phyloP scores from a whole-genome alignment of 495 filamentous ascomycete genomes.

The Penicillium maclennaniae region DNA sequence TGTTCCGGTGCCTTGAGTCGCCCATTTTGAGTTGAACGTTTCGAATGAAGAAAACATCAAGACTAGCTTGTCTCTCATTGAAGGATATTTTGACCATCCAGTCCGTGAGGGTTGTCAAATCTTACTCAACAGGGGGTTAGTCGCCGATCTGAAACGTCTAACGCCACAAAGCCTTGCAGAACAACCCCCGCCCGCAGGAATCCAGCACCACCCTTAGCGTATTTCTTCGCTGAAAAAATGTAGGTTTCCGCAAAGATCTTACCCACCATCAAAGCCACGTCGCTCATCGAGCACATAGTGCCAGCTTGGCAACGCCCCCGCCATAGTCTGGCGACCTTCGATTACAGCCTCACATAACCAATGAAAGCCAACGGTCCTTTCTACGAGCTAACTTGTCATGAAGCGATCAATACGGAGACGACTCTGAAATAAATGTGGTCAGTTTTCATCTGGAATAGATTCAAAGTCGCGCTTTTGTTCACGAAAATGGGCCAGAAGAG shows the following conservation, averaged over 20 bases:
- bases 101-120: conserved; percentile 4
- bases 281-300: conserved; percentile 4
- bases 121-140: conserved; percentile 9
- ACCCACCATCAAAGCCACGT: conserved; percentile 7
- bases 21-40: neutral
- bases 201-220: conserved; percentile 2
- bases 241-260: neutral
- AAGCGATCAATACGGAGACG: too few species aligned
- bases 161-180: conserved; percentile 16
- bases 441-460: too few species aligned
- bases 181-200: neutral
- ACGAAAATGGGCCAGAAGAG: conserved; percentile 22
- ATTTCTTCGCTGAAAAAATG: neutral
- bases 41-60: conserved; percentile 3
- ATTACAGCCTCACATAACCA: too few species aligned
- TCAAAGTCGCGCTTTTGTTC: neutral
- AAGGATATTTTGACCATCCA: conserved; percentile 10
- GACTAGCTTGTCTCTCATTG: conserved; percentile 9
- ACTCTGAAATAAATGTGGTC: too few species aligned
- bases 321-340: conserved; percentile 14
- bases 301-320: conserved; percentile 8
- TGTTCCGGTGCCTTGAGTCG: neutral
- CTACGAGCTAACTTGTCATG: too few species aligned
- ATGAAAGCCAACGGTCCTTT: too few species aligned
- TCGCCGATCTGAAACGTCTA: conserved; percentile 21